Base-by-base conservation (phyloP, 257 asterid genomes). In the Penstemon barbatus region DNA sequence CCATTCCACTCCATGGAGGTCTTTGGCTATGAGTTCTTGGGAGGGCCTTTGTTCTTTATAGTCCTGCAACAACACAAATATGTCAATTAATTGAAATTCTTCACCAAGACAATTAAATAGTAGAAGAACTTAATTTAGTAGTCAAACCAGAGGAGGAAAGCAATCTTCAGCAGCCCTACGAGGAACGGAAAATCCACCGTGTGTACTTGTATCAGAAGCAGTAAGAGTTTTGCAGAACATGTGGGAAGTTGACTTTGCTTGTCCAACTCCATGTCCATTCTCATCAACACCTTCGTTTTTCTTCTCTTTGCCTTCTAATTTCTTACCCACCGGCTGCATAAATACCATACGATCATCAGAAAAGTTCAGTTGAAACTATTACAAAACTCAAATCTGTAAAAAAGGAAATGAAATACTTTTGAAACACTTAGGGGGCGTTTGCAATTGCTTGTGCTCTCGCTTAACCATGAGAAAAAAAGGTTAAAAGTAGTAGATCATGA, bases 91-190 rank as follows among this genome's bases (percentile, higher is more conserved):
- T 12, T 36, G 15, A 68, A 66, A 15, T 53, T 57, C 33, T 25
- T 25, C 33, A 44, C 39, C 38, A 63, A 65, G 49, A 19, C 44
- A 70, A 7, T 18, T 6, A 61, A 62, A 40, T 38, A 62, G 19
- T 38, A 57, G 19, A 61, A 75, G 68, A 9, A 25, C 43, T 18
- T 51, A 51, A 10, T 64, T 48, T 73, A 25, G 33, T 25, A 25
- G 68, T 45, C 80, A 61, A 68, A 94, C 99, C 97, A 94, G 84
- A 80, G 97, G 98, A 2, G 98, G 98, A 71, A 94, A 94, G 81
- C 99, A 94, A 80, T 94, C 99, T 78, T 94, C 99, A 12, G 99
- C 99, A 74, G 99, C 99, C 71, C 99, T 84, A 37, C 98, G 95
- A 55, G 99, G 98, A 76, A 91, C 99, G 3, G 98, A 94, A 79